A percentile compares a stretch with the other conserved stretches of the same genome.
These are phyloP conservation scores for Hypoxylon trugodes DNA, from an alignment of 495 filamentous ascomycete species.

Conservation along the genomic window DNA sequence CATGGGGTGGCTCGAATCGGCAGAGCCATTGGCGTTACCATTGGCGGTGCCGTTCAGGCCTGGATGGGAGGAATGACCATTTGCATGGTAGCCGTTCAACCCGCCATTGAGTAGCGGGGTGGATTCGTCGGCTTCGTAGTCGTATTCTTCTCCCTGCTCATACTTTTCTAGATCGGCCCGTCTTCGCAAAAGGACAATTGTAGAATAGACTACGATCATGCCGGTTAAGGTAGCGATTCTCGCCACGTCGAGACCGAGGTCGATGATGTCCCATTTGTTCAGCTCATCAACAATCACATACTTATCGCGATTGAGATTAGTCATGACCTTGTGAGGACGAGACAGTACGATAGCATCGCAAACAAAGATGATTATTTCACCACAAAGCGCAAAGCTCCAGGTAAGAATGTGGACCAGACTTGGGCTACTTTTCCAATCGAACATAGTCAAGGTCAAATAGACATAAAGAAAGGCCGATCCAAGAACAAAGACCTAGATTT, in stretches of 20 bases:
- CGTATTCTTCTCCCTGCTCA: constrained; percentile 57
- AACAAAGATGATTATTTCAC: constrained; percentile 74
- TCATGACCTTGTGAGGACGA: constrained; percentile 60
- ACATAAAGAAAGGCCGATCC: constrained; percentile 68
- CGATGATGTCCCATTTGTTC: constrained; percentile 61
- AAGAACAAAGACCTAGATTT: constrained; percentile 76
- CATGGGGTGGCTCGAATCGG: constrained; percentile 43
- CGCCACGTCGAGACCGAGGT: constrained; percentile 54
- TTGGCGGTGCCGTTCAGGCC: constrained; percentile 40
- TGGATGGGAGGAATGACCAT: constrained; percentile 35
- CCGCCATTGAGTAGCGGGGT: constrained; percentile 56
- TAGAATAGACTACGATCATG: constrained; percentile 53
- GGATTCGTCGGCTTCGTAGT: constrained; percentile 54
- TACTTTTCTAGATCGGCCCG: constrained; percentile 46
- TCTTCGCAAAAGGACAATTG: constrained; percentile 40
- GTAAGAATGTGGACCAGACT: constrained; percentile 74
- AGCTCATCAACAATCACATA: constrained; percentile 32
- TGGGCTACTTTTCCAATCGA: constrained; percentile 80
- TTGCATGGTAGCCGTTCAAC: constrained; percentile 46
- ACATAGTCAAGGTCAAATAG: constrained; percentile 75
- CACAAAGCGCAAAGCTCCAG: constrained; percentile 72
- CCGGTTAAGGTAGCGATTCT: constrained; percentile 50
- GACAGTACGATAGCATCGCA: constrained; percentile 70
- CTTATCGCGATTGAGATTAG: constrained; percentile 26
- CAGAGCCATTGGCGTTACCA: constrained; percentile 36